Evolutionary conservation across 2,329 filamentous ascomycete genomes (phyloP), one percentile per base, ranked within the genome.

Genomic region (Fusarium sp.): DNA sequence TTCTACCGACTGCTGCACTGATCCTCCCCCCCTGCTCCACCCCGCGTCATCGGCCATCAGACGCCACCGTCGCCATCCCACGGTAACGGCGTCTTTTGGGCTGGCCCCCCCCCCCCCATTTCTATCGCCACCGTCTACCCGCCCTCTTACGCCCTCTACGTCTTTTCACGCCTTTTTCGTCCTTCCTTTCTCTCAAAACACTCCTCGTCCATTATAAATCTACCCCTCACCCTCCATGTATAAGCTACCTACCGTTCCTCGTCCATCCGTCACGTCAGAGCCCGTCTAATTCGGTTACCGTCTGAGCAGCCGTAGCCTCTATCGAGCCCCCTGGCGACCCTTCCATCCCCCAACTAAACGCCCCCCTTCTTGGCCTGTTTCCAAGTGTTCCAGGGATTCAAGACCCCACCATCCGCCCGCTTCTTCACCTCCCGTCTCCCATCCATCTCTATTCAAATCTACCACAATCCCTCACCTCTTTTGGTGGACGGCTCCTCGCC

Each of bases 311-410:
- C 41, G 66, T 31, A 58, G 54, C 54, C 45, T 39, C 48, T 52
- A 9, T 35, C 37, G 18, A 50, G 37, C 61, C 61, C 59, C 69
- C 64, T 68, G 67, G 41, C 41, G 41, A 45, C 39, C 39, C 39
- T 43, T 13, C 39, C 39, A 65, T 64, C 67, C 45, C 64, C 48
- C 64, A 61, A 67, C 39, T 61, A 60, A 65, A 68, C 63, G 54
- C 54, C 61, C 74, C 71, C 72, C 67, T 73, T 70, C 74, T 77
- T 76, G 59, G 67, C 70, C 68, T 68, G 71, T 68, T 77, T 76
- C 75, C 75, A 77, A 77, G 70, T 70, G 62, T 77, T 74, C 68
- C 74, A 77, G 76, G 73, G 75, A 77, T 76, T 69, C 67, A 76
- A 68, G 76, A 77, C 76, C 76, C 76, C 76, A 77, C 76, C 74